These are phyloP conservation scores for Petunia axillaris DNA, from an alignment of 257 asterid genomes.

Conservation along the genomic window DNA sequence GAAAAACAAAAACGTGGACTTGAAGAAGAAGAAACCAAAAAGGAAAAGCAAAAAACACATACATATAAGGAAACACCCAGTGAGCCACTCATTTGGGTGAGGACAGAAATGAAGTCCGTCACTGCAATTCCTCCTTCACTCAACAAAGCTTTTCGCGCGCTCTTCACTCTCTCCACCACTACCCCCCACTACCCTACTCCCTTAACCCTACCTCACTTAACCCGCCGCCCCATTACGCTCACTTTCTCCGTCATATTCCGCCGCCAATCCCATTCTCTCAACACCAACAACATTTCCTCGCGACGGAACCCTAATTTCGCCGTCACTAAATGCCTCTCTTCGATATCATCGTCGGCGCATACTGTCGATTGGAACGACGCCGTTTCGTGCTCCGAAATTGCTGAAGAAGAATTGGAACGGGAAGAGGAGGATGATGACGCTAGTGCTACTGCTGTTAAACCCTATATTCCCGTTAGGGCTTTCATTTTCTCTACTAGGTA, in stretches of 20 bases:
- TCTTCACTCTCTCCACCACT: slow-evolving; percentile 29
- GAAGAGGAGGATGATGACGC: slow-evolving; percentile 46
- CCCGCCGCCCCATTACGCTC: background rate
- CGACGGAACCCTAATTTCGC: slow-evolving; percentile 37
- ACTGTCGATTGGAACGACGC: slow-evolving; percentile 56
- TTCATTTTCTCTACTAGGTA: slow-evolving; percentile 94
- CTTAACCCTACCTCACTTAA: background rate
- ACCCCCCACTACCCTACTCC: background rate
- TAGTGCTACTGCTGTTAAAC: slow-evolving; percentile 41
- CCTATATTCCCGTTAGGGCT: slow-evolving; percentile 82
- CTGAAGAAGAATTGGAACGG: slow-evolving; percentile 33
- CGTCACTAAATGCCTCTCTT: slow-evolving; percentile 51
- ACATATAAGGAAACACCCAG: too few relatives aligned
- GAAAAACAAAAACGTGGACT: too few relatives aligned
- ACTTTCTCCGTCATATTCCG: slow-evolving; percentile 29
- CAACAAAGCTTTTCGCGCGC: slow-evolving; percentile 28
- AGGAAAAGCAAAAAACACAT: too few relatives aligned
- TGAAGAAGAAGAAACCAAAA: too few relatives aligned
- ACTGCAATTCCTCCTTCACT: slow-evolving; percentile 16
- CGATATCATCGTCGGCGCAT: slow-evolving; percentile 50
- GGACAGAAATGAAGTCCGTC: slow-evolving; percentile 19
- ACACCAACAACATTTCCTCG: slow-evolving; percentile 33
- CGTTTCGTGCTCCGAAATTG: slow-evolving; percentile 38
- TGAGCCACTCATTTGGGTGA: too few relatives aligned
- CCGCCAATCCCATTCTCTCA: slow-evolving; percentile 18